Conservation (phyloP, 331 rosid genomes). For the Dryas integrifolia region DNA sequence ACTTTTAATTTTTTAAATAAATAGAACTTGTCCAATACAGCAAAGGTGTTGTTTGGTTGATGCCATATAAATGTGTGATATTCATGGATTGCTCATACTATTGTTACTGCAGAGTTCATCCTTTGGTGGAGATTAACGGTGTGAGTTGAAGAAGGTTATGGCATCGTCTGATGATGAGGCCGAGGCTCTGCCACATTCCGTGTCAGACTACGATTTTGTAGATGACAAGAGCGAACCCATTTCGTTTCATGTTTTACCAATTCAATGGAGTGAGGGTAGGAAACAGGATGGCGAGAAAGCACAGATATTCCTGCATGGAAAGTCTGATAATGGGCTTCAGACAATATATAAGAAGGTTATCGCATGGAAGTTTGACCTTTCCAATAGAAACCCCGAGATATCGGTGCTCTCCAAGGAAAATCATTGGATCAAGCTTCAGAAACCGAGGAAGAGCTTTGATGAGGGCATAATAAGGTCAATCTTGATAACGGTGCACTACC, state of each 20-base stretch:
- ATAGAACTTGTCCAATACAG: no score
- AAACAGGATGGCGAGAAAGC: slow-evolving; percentile 15
- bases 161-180: slow-evolving; percentile 66
- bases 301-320: slow-evolving; percentile 40
- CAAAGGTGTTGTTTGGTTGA: no score
- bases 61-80: not conserved
- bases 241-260: slow-evolving; percentile 46
- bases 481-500: slow-evolving; percentile 53
- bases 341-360: slow-evolving; percentile 37
- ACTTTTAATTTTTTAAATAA: no score
- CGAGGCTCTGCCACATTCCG: slow-evolving; percentile 41
- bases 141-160: slow-evolving; percentile 29
- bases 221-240: slow-evolving; percentile 36
- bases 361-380: slow-evolving; percentile 63
- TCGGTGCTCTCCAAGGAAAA: slow-evolving; percentile 49
- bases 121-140: not conserved
- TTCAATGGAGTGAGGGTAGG: slow-evolving; percentile 39
- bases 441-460: slow-evolving; percentile 48
- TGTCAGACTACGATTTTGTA: slow-evolving; percentile 41
- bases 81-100: not conserved
- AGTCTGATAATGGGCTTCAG: slow-evolving; percentile 41
- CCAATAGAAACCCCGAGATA: slow-evolving; percentile 45
- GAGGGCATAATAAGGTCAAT: slow-evolving; percentile 40
- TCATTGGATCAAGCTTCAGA: slow-evolving; percentile 51
- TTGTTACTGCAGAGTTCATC: not conserved